These are phyloP conservation scores for Epichloe festucae DNA, from an alignment of 2,329 filamentous ascomycete species.

Conservation along the genomic window DNA sequence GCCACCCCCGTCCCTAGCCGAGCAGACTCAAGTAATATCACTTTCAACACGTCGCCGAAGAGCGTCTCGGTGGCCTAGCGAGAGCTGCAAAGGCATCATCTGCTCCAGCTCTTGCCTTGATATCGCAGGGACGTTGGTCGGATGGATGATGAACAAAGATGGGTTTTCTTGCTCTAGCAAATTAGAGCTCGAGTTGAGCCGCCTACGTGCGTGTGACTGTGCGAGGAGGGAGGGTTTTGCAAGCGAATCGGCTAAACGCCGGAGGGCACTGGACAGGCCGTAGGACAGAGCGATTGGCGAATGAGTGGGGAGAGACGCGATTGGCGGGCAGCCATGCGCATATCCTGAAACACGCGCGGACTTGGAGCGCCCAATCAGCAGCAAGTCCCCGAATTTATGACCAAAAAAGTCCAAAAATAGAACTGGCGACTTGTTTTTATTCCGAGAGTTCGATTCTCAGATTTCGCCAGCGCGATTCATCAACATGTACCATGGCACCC, in stretches of 20 bases:
- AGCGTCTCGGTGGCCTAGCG: slow-evolving; percentile 4
- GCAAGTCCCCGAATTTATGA: not conserved
- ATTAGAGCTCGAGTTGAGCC: not conserved
- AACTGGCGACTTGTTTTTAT: not conserved
- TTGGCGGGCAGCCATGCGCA: slow-evolving; percentile 9
- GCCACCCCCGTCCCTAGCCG: too few relatives aligned
- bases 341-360: slow-evolving; percentile 12
- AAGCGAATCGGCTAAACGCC: slow-evolving; percentile 2
- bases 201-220: not conserved
- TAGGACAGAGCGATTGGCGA: not conserved
- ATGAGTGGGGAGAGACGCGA: slow-evolving; percentile 1
- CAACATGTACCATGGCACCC: too few relatives aligned
- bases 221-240: not conserved
- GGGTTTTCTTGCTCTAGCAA: not conserved
- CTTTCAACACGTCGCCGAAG: slow-evolving; percentile 3
- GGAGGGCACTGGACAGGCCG: not conserved
- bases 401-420: slow-evolving; percentile 11
- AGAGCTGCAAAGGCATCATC: slow-evolving; percentile 5
- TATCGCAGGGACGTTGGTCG: not conserved
- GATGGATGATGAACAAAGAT: not conserved
- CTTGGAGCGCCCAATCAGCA: slow-evolving; percentile 8
- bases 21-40: not conserved
- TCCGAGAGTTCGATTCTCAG: not conserved
- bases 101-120: not conserved
- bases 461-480: not conserved